Percentiles rank a stretch among this genome's conserved stretches.
Conservation (phyloP, 805 yeast genomes). For the Saturnispora mendoncae region DNA sequence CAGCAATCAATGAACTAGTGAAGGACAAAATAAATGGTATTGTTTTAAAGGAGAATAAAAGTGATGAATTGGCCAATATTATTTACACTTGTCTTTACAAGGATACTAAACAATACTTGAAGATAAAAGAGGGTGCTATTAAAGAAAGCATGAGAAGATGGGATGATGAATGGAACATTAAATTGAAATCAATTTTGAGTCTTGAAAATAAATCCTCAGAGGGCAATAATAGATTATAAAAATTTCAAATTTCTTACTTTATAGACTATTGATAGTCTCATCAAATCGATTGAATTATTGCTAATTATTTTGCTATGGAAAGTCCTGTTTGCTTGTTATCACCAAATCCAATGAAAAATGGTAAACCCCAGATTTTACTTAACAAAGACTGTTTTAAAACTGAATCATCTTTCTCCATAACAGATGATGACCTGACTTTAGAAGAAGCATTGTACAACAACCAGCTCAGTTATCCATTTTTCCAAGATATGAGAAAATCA, state of each 20-base stretch:
- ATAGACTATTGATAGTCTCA: not conserved
- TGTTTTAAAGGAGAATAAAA: conserved; percentile 32
- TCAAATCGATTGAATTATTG: not conserved
- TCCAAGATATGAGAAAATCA: conserved; percentile 3
- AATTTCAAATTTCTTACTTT: conserved; percentile 20
- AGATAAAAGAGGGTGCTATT: conserved; percentile 59
- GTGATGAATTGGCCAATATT: conserved; percentile 37
- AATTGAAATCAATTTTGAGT: conserved; percentile 31
- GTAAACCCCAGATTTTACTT: conserved; percentile 34
- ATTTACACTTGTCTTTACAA: conserved; percentile 26
- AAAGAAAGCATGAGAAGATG: conserved; percentile 62
- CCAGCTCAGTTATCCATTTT: not conserved
- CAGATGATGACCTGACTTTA: conserved; percentile 3
- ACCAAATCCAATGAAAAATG: conserved; percentile 3
- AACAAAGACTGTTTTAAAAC: conserved; percentile 8
- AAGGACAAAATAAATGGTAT: conserved; percentile 63
- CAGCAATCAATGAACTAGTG: conserved; percentile 74
- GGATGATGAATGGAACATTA: conserved; percentile 64
- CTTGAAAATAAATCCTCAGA: conserved; percentile 1
- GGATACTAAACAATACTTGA: conserved; percentile 21
- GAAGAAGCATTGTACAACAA: conserved; percentile 3
- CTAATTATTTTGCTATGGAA: not conserved
- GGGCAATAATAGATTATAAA: conserved; percentile 26
- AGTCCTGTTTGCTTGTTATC: not conserved
- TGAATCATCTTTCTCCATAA: conserved; percentile 15